phyloP scores from a whole-genome alignment of 495 filamentous ascomycete species.

The Penicillium lagena region DNA sequence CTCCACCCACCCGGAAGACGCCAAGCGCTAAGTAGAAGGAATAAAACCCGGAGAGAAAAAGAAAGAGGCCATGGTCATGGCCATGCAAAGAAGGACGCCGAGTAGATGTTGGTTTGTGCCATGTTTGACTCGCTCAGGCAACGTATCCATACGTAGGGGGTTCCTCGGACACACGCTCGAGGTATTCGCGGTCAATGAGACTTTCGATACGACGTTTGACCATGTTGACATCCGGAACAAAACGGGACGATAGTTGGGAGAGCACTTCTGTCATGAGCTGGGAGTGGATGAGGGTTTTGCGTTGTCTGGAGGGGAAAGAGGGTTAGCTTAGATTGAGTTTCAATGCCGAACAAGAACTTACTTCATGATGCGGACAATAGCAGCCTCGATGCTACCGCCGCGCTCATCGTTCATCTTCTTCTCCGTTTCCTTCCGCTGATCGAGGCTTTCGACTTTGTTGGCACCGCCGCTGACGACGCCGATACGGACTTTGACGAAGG shows the following conservation, averaged over 20 bases:
- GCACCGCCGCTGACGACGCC: conserved; percentile 58
- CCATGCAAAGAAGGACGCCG: neutral
- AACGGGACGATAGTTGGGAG: conserved; percentile 66
- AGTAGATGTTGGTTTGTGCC: neutral
- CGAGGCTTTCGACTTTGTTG: conserved; percentile 79
- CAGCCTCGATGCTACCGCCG: conserved; percentile 74
- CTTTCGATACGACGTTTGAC: conserved; percentile 94
- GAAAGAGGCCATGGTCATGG: neutral
- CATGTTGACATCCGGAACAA: conserved; percentile 83
- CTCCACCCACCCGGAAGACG: conserved; percentile 8
- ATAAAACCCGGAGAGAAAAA: neutral
- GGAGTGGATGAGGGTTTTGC: conserved; percentile 74
- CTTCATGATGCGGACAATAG: conserved; percentile 96
- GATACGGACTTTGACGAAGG: conserved; percentile 79
- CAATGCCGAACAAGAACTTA: conserved; percentile 34
- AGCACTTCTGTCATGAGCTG: conserved; percentile 83
- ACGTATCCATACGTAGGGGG: conserved; percentile 72
- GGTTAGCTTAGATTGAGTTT: too few species aligned
- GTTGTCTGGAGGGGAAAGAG: conserved; percentile 55
- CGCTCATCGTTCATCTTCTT: conserved; percentile 79
- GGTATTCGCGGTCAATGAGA: conserved; percentile 85
- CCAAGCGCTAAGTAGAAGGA: conserved; percentile 24
- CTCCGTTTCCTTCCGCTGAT: conserved; percentile 82
- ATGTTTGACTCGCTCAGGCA: conserved; percentile 34
- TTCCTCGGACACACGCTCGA: conserved; percentile 77